Percentiles rank a stretch among this genome's conserved stretches.
phyloP scores from a whole-genome alignment of 2,329 filamentous ascomycete species.

The Remersonia thermophila region DNA sequence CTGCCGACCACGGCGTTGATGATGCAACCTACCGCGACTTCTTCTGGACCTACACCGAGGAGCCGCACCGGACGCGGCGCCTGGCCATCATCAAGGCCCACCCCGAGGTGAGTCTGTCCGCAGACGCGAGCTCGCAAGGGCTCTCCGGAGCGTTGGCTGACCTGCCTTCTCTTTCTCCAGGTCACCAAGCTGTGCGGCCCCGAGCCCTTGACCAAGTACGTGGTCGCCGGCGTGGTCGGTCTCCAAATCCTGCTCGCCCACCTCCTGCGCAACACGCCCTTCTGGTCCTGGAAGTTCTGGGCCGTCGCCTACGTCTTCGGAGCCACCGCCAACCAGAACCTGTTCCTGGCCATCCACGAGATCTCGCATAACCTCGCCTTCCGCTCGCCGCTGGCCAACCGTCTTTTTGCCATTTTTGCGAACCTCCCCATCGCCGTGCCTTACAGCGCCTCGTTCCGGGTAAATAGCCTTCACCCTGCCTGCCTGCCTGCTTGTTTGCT shows the following conservation, averaged over 20 bases:
- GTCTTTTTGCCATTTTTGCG: constrained; percentile 79
- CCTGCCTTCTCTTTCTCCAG: constrained; percentile 30
- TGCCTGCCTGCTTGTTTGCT: background rate
- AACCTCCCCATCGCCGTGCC: constrained; percentile 93
- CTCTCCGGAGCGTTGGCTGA: no score
- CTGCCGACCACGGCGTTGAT: constrained; percentile 26
- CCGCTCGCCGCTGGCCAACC: constrained; percentile 64
- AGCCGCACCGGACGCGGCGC: constrained; percentile 82
- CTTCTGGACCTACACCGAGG: constrained; percentile 98
- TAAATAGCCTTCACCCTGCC: constrained; percentile 24
- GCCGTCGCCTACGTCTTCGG: constrained; percentile 81
- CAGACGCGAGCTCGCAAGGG: no score
- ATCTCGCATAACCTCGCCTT: constrained; percentile 98
- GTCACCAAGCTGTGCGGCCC: constrained; percentile 95
- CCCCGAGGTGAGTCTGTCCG: constrained; percentile 56
- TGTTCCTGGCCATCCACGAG: constrained; percentile 97
- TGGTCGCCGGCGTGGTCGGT: constrained; percentile 71
- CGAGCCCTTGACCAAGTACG: constrained; percentile 89
- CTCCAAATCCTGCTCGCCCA: constrained; percentile 71
- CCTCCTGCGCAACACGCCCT: constrained; percentile 60
- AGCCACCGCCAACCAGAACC: constrained; percentile 93
- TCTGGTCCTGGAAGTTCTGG: constrained; percentile 78
- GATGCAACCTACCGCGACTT: constrained; percentile 47
- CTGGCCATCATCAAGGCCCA: constrained; percentile 96
- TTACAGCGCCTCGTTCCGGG: constrained; percentile 90